phyloP scores from a whole-genome alignment of 2,329 filamentous ascomycete genomes.

The Tolypocladium tropicale region DNA sequence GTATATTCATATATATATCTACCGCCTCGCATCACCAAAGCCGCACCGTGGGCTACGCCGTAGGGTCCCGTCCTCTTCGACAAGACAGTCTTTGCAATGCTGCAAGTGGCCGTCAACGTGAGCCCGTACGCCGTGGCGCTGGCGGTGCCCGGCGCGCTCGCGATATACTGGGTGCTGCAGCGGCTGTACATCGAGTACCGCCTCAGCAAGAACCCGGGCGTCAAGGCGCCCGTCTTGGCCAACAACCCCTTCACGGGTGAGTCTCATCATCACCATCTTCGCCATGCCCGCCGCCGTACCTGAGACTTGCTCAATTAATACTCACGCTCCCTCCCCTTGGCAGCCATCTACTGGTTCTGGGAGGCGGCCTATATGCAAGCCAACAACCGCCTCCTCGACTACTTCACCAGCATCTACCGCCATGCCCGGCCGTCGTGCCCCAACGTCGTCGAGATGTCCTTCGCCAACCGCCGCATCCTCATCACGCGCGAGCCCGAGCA shows the following conservation, averaged over 20 bases:
- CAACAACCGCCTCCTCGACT: conserved; percentile 8
- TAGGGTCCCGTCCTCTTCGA: too few relatives aligned
- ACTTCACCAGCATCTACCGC: conserved; percentile 5
- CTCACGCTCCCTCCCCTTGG: too few relatives aligned
- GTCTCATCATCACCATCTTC: too few relatives aligned
- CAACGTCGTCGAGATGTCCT: conserved; percentile 37
- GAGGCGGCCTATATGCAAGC: conserved; percentile 6
- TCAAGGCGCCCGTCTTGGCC: conserved; percentile 3
- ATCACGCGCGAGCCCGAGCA: conserved; percentile 81
- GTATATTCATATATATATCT: too few relatives aligned
- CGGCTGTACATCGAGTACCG: conserved; percentile 2
- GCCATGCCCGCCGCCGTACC: too few relatives aligned
- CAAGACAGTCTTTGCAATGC: neutral
- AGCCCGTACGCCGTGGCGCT: conserved; percentile 3
- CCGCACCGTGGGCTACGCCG: too few relatives aligned
- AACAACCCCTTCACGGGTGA: conserved; percentile 6
- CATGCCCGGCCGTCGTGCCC: neutral
- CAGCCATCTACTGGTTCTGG: conserved; percentile 4
- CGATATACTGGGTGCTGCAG: conserved; percentile 2
- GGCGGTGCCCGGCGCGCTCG: conserved; percentile 3
- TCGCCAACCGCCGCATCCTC: conserved; percentile 50
- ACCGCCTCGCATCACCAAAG: too few relatives aligned
- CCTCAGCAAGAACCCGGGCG: conserved; percentile 4
- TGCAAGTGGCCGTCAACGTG: neutral
- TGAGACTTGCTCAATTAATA: too few relatives aligned